Percentiles rank a stretch among this genome's conserved stretches.
Evolutionary conservation across 768 basidiomycete species (phyloP).

Genomic region (Xerocomellus amylosporus): DNA sequence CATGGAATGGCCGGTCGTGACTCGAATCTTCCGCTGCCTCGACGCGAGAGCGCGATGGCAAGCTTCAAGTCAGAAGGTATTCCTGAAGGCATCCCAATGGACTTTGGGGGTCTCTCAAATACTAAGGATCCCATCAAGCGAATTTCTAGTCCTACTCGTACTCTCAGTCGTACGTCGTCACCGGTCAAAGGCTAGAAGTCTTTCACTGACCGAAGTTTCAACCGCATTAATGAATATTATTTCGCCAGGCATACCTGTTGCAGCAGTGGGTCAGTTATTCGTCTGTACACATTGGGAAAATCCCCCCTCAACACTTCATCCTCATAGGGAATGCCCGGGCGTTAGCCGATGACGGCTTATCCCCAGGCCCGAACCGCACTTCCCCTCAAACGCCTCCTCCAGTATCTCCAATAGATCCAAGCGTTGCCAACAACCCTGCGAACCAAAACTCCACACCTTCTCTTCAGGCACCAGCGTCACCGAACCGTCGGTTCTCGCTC

Average conservation of each 20-base stretch:
- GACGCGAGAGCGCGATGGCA: conserved; percentile 44
- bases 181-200: conserved; percentile 17
- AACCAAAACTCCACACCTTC: conserved; percentile 36
- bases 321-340: conserved; percentile 76
- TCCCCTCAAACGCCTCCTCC: conserved; percentile 31
- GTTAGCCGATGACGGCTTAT: conserved; percentile 69
- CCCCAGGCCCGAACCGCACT: conserved; percentile 33
- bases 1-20: conserved; percentile 73
- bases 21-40: conserved; percentile 68
- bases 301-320: conserved; percentile 19
- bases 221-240: conserved; percentile 24
- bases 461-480: conserved; percentile 43
- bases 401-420: conserved; percentile 36
- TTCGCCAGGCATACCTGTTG: conserved; percentile 66
- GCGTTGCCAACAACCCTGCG: conserved; percentile 23
- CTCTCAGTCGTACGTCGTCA: conserved; percentile 67
- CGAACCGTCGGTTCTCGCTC: conserved; percentile 58
- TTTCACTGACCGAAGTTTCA: conserved; percentile 20
- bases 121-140: conserved; percentile 47
- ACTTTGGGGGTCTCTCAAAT: conserved; percentile 43
- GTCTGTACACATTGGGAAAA: neutral
- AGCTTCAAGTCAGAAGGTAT: conserved; percentile 52
- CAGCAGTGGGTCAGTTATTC: conserved; percentile 65
- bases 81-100: conserved; percentile 69
- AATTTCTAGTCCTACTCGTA: conserved; percentile 68